Base-by-base conservation (phyloP, 768 basidiomycete genomes). In the Hygrocybe punicea region DNA sequence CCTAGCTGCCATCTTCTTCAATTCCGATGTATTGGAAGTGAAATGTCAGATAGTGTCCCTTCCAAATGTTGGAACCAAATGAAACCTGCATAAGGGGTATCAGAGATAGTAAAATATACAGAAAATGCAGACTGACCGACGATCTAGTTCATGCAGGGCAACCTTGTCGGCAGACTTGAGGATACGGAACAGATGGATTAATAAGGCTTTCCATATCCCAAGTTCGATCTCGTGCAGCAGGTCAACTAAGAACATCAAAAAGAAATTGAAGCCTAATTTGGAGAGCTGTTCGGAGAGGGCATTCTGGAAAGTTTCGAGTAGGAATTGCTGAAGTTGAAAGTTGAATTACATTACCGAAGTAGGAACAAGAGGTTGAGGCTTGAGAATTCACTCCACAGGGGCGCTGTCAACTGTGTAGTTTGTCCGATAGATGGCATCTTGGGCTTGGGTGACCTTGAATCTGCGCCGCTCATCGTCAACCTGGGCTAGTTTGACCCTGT, bases 171-270 rank as follows among this genome's bases (percentile, higher is more conserved):
- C 16, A 3, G 58, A 56, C 42, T 62, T 40, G 1, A 70, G 51
- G 11, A 71, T 56, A 4, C 69, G 67, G 16, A 71, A 57, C 3
- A 69, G 55, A 47, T 72, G 71, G 1, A 50, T 60, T 17, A 72
- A 62, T 1, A 71, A 14, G 1, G 60, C 39, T 48, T 69, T 71
- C 66, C 65, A 70, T 2, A 63, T 65, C 13, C 70, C 70, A 2
- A 71, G 56, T 45, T 71, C 70, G 37, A 69, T 23, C n/a, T n/a
- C n/a, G n/a, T n/a, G n/a, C n/a, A n/a, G n/a, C n/a, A n/a, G n/a
- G n/a, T n/a, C n/a, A n/a, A n/a, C n/a, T n/a, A n/a, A n/a, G n/a
- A n/a, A n/a, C n/a, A n/a, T n/a, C n/a, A n/a, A n/a, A n/a, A n/a
- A 69, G 17, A 59, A 50, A 45, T 69, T 56, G 40, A 67, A 61